phyloP scores from a whole-genome alignment of 441 rosid genomes.

The Jatropha multifida region DNA sequence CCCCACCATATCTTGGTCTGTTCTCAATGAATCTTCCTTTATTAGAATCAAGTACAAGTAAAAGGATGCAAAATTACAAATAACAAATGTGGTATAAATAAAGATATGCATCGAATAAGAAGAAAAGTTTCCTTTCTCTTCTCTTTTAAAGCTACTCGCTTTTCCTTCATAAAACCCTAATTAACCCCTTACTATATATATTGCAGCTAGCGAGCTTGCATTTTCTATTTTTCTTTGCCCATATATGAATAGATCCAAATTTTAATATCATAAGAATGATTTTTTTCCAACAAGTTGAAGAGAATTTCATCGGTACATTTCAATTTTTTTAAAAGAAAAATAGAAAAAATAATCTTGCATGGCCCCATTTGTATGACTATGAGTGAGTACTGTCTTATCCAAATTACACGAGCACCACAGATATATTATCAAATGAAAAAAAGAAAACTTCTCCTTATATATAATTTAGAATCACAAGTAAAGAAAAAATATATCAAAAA shows the following conservation, averaged over 20 bases:
- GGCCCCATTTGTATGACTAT: constrained; percentile 13
- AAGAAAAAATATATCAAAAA: constrained; percentile 8
- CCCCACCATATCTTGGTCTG: constrained; percentile 33
- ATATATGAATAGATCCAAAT: too few species aligned
- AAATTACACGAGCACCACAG: constrained; percentile 32
- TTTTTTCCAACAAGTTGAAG: too few species aligned
- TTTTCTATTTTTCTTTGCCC: too few species aligned
- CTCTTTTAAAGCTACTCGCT: too few species aligned
- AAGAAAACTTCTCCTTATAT: background rate
- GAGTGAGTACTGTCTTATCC: constrained; percentile 24
- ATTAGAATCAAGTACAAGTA: constrained; percentile 3
- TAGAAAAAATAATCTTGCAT: background rate
- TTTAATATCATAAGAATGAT: too few species aligned
- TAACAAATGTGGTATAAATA: background rate
- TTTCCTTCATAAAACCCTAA: too few species aligned
- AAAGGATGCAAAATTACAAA: background rate
- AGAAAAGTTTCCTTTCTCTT: too few species aligned
- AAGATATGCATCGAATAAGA: background rate
- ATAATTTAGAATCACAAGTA: constrained; percentile 18
- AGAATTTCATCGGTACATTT: background rate
- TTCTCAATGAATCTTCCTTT: constrained; percentile 24
- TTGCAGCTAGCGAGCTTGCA: too few species aligned
- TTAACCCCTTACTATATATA: too few species aligned
- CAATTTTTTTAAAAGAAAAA: too few species aligned
- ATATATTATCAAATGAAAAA: constrained; percentile 30